These are phyloP conservation scores for Tetracentron sinense DNA, from an alignment of 164 flowering plant genomes.

Conservation along the genomic window DNA sequence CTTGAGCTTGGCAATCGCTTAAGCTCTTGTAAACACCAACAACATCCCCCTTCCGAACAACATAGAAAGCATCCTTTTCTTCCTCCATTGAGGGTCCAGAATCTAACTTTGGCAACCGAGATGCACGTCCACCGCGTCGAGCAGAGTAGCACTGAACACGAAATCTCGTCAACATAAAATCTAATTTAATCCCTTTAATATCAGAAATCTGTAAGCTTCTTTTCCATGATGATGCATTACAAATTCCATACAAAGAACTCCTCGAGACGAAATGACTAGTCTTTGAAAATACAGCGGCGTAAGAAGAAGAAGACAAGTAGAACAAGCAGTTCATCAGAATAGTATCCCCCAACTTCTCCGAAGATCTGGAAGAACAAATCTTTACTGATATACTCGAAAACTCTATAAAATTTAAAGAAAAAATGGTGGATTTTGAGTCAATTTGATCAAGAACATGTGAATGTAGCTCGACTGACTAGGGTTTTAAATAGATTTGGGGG, in stretches of 20 bases:
- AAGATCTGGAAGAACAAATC: conserved; percentile 11
- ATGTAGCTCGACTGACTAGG: too few relatives aligned
- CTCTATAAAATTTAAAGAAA: too few relatives aligned
- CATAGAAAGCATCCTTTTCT: conserved; percentile 66
- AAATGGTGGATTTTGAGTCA: too few relatives aligned
- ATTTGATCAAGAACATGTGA: too few relatives aligned
- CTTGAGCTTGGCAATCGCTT: conserved; percentile 79
- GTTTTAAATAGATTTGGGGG: too few relatives aligned
- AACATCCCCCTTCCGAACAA: conserved; percentile 85
- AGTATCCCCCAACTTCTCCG: conserved; percentile 15
- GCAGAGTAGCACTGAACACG: conserved; percentile 47
- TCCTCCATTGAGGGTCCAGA: conserved; percentile 36
- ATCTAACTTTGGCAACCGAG: conserved; percentile 23
- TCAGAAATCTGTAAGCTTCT: conserved; percentile 24
- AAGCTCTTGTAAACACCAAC: conserved; percentile 76
- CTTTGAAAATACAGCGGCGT: conserved; percentile 33
- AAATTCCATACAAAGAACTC: conserved; percentile 22
- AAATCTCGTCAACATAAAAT: conserved; percentile 31
- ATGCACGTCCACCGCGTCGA: conserved; percentile 11
- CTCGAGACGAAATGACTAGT: conserved; percentile 22
- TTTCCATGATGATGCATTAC: conserved; percentile 25
- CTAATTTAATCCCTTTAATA: conserved; percentile 17
- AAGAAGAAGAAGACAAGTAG: conserved; percentile 23
- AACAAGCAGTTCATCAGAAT: conserved; percentile 52
- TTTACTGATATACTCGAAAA: too few relatives aligned